Evolutionary conservation across 176 grass and related monocot genomes (phyloP), one percentile per base, ranked within the genome.

Genomic region (Alopecurus myosuroides): DNA sequence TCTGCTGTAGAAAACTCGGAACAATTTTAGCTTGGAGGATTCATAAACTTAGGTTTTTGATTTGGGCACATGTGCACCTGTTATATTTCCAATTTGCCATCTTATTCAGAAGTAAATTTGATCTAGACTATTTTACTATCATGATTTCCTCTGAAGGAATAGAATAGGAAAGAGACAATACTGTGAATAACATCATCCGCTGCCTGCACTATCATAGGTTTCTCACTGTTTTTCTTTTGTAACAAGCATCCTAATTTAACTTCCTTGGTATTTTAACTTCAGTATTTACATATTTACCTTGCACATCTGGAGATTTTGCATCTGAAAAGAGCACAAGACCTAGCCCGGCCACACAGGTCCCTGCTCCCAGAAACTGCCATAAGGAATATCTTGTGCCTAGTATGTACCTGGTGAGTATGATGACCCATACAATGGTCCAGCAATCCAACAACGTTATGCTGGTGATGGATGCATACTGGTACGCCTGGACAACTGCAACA

Each of bases 381-480:
- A 88, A 62, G 39, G 88, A 90, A 31, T 95, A 95, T 77, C 74
- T 90, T 84, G 90, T 95, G 55, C 90, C 90, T 30, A 95, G 26
- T 23, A 29, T 83, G 22, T 92, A 51, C 93, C 93, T 92, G 20
- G 90, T 95, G 30, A 95, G 83, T 36, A 95, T 67, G 51, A 93
- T 84, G 29, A 86, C 88, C 93, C 93, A 93, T 20, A 91, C 85
- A 60, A 95, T 77, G 33, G 90, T 95, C 90, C 90, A 95, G 64
- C 93, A 95, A 48, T 92, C 90, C 78, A 95, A 40, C 53, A 95
- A 75, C 18, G 93, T 86, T 52, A 95, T 86, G 51, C 93, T 95
- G 44, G 93, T 93, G 67, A 92, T 95, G 61, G 89, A 95, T 6
- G 93, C 92, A 30, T 92, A 95, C 66, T 92, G 93, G 48, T 92